phyloP scores from a whole-genome alignment of 345 rosid genomes.

The Tarenaya hassleriana region DNA sequence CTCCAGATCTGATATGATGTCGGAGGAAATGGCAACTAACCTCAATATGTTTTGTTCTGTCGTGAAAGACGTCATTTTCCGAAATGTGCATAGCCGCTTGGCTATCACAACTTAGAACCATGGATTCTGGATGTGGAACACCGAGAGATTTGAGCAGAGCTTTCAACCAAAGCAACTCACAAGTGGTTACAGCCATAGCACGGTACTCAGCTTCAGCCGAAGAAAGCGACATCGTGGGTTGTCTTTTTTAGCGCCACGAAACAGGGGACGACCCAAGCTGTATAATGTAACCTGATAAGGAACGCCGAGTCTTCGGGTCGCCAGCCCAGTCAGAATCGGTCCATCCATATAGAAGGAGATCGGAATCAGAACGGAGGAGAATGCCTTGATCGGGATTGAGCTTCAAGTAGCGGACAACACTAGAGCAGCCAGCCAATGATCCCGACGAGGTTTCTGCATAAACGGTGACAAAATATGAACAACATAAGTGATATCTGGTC shows the following conservation, averaged over 20 bases:
- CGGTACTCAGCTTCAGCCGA: conserved; percentile 8
- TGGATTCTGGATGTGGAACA: background rate
- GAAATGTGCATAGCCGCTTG: background rate
- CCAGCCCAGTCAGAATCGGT: conserved; percentile 14
- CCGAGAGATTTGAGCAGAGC: background rate
- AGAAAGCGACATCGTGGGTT: background rate
- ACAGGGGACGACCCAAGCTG: background rate
- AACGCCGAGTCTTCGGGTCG: background rate
- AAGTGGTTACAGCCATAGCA: background rate
- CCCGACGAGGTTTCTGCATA: background rate
- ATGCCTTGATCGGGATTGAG: background rate
- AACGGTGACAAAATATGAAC: background rate
- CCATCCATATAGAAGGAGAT: background rate
- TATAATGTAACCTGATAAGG: background rate
- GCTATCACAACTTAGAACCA: background rate
- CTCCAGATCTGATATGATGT: background rate
- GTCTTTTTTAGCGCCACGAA: conserved; percentile 3
- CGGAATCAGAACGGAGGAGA: background rate
- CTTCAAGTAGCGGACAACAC: background rate
- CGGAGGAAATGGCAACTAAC: conserved; percentile 3
- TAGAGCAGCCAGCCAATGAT: background rate
- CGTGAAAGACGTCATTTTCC: too few relatives aligned
- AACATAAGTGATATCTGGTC: background rate
- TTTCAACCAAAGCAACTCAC: background rate
- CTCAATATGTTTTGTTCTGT: too few relatives aligned